Conservation (phyloP, 2,329 filamentous ascomycete species). For the Bipolaris oryzae region DNA sequence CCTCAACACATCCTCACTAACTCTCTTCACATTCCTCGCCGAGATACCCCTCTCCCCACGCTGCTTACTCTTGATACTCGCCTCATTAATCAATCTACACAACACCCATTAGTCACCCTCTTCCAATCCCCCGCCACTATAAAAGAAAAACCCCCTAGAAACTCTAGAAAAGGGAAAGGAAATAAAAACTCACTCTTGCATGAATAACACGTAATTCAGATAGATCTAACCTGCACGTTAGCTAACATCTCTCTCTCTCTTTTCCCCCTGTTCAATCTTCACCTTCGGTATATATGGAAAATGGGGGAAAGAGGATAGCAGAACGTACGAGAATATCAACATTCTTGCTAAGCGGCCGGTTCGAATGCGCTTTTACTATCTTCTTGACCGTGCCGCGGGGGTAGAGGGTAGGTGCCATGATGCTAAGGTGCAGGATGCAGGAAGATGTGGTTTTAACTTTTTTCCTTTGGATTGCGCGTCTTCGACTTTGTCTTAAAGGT, state of each 20-base stretch:
- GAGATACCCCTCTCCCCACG: constrained; percentile 74
- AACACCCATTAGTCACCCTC: background rate
- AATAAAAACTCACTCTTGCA: constrained; percentile 63
- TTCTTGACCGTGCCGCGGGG: constrained; percentile 85
- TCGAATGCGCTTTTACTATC: constrained; percentile 87
- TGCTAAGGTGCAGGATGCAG: too few relatives aligned
- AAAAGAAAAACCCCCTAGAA: background rate
- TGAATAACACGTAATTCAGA: constrained; percentile 82
- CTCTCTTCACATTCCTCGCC: constrained; percentile 77
- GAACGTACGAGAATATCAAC: constrained; percentile 76
- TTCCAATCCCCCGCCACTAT: background rate
- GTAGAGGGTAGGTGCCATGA: constrained; percentile 72
- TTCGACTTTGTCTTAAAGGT: background rate
- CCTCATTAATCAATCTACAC: constrained; percentile 77
- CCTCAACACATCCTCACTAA: constrained; percentile 64
- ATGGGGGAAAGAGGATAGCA: too few relatives aligned
- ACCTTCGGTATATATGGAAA: too few relatives aligned
- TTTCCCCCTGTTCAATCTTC: background rate
- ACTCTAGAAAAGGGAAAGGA: background rate
- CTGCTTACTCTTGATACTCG: constrained; percentile 75
- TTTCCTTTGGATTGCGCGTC: background rate
- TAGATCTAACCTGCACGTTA: constrained; percentile 67
- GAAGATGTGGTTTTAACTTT: too few relatives aligned
- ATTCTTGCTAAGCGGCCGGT: constrained; percentile 80
- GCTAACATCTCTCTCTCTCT: background rate